phyloP scores from a whole-genome alignment of 257 asterid genomes.

The Thymus quinquecostatus region DNA sequence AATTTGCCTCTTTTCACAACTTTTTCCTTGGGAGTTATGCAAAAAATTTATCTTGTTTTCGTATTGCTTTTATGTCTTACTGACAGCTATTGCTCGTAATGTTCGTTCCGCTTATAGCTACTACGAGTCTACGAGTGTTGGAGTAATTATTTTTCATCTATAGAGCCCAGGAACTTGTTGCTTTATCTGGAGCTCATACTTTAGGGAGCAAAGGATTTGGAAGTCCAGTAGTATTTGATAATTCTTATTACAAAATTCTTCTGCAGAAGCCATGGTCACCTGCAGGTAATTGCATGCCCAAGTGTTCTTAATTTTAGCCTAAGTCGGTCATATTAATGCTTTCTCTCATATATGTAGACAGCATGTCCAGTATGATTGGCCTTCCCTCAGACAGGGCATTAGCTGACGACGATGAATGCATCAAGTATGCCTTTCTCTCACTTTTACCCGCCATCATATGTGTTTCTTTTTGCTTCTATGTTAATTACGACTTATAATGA shows the following conservation, averaged over 20 bases:
- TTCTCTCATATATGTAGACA: constrained; percentile 42
- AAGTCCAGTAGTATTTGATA: constrained; percentile 72
- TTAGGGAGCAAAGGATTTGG: constrained; percentile 94
- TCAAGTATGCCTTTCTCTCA: constrained; percentile 43
- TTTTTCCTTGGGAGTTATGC: constrained; percentile 6
- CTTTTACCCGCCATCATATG: neutral
- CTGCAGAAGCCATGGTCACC: constrained; percentile 85
- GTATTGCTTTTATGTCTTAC: neutral
- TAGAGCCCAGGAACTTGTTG: constrained; percentile 89
- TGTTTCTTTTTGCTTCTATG: neutral
- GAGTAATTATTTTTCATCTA: constrained; percentile 26
- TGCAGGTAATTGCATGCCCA: constrained; percentile 49
- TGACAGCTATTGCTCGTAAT: neutral
- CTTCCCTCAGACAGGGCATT: constrained; percentile 95
- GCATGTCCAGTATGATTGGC: constrained; percentile 88
- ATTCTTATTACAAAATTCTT: constrained; percentile 84
- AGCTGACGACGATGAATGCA: constrained; percentile 79
- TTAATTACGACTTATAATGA: neutral
- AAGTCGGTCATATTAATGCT: neutral
- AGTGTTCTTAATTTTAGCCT: neutral
- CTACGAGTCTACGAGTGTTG: neutral
- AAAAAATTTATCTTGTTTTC: neutral
- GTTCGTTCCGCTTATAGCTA: neutral
- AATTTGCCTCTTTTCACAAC: neutral
- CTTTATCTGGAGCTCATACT: constrained; percentile 92